Percentiles rank a stretch among this genome's conserved stretches.
Evolutionary conservation across 2,329 filamentous ascomycete species (phyloP).

Genomic region (Graphilbum fragrans): DNA sequence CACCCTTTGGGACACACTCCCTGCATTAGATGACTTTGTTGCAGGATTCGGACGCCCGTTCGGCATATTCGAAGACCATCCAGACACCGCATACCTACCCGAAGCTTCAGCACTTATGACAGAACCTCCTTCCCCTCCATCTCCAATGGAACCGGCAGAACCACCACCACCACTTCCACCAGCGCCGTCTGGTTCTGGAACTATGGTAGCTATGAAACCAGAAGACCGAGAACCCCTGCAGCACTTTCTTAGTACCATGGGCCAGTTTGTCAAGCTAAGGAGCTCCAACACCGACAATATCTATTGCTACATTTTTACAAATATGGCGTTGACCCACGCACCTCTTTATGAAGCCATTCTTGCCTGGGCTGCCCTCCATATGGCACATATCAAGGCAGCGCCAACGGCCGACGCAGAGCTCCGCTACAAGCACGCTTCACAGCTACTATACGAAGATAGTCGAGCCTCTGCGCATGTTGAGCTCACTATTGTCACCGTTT

Average conservation of each 20-base stretch:
- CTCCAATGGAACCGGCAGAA: too few relatives aligned
- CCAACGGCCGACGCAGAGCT: background rate
- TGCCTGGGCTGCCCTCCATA: background rate
- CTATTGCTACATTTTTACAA: slow-evolving; percentile 2
- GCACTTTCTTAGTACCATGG: slow-evolving; percentile 1
- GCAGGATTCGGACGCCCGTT: too few relatives aligned
- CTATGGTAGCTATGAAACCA: background rate
- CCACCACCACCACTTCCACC: too few relatives aligned
- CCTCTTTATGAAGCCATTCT: background rate
- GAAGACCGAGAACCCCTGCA: slow-evolving; percentile 1
- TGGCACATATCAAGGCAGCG: background rate
- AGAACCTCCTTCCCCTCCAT: too few relatives aligned
- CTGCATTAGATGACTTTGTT: too few relatives aligned
- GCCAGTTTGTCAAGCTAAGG: slow-evolving; percentile 1
- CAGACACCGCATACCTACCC: too few relatives aligned
- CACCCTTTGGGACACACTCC: too few relatives aligned
- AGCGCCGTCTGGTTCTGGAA: too few relatives aligned
- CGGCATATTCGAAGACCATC: too few relatives aligned
- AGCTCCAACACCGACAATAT: slow-evolving; percentile 1
- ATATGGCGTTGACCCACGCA: background rate
- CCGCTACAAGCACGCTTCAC: background rate
- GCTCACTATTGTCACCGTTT: background rate
- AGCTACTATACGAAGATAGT: background rate
- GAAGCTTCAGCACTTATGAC: too few relatives aligned
- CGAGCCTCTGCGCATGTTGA: background rate